Evolutionary conservation across 1,139 yeast species (phyloP), one percentile per base, ranked within the genome.

Genomic region (Protomyces macrosporus): DNA sequence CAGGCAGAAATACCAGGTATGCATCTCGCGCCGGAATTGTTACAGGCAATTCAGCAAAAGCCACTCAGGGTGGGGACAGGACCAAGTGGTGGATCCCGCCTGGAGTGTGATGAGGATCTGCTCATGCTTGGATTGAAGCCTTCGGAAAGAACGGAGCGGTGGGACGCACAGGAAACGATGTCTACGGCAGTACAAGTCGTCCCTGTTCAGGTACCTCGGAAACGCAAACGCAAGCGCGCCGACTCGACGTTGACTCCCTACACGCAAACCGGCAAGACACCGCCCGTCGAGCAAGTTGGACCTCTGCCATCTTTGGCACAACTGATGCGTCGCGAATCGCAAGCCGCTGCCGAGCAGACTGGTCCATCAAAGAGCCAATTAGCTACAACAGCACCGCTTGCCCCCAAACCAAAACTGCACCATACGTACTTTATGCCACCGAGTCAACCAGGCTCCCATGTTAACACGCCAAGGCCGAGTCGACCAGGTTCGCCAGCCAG

Each of bases 101-200:
- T 52, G n/a, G 56, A 58, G 53, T 33, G 33, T 9, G 62, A 58
- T 35, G 62, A 58, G 36, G 62, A 58, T 35, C 14, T 52, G 6
- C 32, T 58, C 34, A 37, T 58, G 40, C 32, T 58, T 51, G 56
- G 48, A 14, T 9, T 42, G 23, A 14, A 42, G 23, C 48, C 48
- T 2, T 14, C 23, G 12, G 30, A 42, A 42, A 42, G 48, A 30
- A 9, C 39, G 39, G 39, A 7, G 39, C 12, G 2, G 23, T 23
- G 23, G 23, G 23, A 23, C 23, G 23, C 23, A 23, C 23, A 23
- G 23, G 23, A 23, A 23, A 23, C 23, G 23, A 23, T 2, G 23
- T 23, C 23, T 23, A 23, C 23, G 23, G 23, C 23, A 1, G 23
- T 23, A 2, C 23, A 23, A 23, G 23, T 23, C 2, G 23, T 23